Evolutionary conservation across 2,329 filamentous ascomycete genomes (phyloP).

Genomic region (Verticillium longisporum): DNA sequence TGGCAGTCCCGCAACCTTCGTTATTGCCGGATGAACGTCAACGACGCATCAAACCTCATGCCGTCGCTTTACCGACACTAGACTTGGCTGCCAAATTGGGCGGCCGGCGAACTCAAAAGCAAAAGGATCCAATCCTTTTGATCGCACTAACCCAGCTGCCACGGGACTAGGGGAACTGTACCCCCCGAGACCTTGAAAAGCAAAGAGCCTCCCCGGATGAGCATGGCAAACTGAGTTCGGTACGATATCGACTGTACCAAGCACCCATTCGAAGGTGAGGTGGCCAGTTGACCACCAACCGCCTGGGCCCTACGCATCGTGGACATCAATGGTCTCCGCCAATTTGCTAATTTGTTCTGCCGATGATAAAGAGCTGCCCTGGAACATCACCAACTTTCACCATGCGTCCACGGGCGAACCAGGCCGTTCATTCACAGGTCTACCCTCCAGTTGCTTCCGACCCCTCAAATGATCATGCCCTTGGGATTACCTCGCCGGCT

Average conservation of each 20-base stretch:
- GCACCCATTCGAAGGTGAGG: background rate
- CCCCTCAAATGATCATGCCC: constrained; percentile 4
- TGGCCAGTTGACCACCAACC: background rate
- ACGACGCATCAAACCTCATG: background rate
- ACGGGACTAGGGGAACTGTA: background rate
- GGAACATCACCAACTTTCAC: background rate
- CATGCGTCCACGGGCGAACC: background rate
- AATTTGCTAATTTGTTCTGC: background rate
- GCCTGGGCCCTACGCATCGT: background rate
- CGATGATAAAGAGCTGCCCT: background rate
- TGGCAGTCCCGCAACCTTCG: background rate
- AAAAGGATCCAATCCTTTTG: background rate
- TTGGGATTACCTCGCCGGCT: constrained; percentile 5
- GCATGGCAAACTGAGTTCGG: background rate
- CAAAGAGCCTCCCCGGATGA: background rate
- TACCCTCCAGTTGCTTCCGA: background rate
- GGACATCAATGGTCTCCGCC: background rate
- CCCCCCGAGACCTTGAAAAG: background rate
- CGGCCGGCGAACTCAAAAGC: background rate
- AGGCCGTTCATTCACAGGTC: background rate
- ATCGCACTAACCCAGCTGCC: background rate
- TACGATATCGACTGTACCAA: background rate
- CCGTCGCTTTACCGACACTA: background rate
- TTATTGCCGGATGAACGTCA: background rate
- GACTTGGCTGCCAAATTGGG: background rate